Evolutionary conservation across 805 yeast species (phyloP).

Genomic region (Candida mattraensis): DNA sequence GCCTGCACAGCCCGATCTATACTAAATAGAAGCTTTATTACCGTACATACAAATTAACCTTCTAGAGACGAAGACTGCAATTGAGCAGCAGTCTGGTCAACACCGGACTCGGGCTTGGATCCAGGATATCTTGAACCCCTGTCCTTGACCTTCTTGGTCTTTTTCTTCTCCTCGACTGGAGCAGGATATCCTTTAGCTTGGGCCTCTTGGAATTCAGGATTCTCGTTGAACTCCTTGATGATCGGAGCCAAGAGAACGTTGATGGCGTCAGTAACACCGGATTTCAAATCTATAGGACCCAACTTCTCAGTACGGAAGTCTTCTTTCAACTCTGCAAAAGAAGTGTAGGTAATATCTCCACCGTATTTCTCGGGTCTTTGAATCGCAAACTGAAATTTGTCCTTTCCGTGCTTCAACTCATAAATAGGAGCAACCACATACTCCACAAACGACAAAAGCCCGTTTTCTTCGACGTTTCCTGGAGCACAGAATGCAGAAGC

Average conservation of each 20-base stretch:
- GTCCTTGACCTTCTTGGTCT: conserved; percentile 76
- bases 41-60: no score
- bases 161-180: conserved; percentile 58
- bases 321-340: conserved; percentile 65
- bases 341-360: conserved; percentile 76
- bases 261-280: conserved; percentile 86
- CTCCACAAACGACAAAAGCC: conserved; percentile 82
- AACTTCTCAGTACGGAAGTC: conserved; percentile 75
- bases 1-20: no score
- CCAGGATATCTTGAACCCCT: conserved; percentile 94
- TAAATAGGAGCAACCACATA: conserved; percentile 84
- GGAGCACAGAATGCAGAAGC: conserved; percentile 94
- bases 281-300: conserved; percentile 90
- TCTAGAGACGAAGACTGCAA: conserved; percentile 25
- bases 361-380: conserved; percentile 97
- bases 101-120: conserved; percentile 31
- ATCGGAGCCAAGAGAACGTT: conserved; percentile 82
- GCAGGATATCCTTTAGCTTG: conserved; percentile 83
- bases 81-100: conserved; percentile 17
- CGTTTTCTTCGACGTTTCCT: conserved; percentile 88
- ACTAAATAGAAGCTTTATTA: no score
- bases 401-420: conserved; percentile 64
- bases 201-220: conserved; percentile 73
- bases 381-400: conserved; percentile 64
- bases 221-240: conserved; percentile 61